Evolutionary conservation across 2,329 filamentous ascomycete species (phyloP).

Genomic region (Neofusicoccum umdonicola): DNA sequence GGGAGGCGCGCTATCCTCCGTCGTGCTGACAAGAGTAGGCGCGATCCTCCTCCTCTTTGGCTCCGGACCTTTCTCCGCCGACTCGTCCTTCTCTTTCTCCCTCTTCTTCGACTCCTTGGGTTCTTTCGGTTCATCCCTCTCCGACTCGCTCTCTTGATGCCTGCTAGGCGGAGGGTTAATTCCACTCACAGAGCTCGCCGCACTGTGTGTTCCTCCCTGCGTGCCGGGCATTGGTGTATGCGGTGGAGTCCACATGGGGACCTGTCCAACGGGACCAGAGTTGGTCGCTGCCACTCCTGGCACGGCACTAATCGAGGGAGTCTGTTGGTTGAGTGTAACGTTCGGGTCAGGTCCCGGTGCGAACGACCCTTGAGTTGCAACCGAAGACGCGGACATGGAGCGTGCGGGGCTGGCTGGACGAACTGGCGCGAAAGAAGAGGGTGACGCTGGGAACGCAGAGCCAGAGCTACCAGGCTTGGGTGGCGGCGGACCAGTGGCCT

Average conservation of each 20-base stretch:
- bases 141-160: constrained; percentile 31
- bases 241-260: constrained; percentile 85
- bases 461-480: constrained; percentile 40
- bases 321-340: constrained; percentile 69
- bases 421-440: constrained; percentile 52
- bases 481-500: neutral
- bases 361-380: constrained; percentile 63
- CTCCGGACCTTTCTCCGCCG: constrained; percentile 27
- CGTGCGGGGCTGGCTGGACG: constrained; percentile 74
- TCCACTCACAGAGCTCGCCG: constrained; percentile 52
- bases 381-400: constrained; percentile 81
- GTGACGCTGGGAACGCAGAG: constrained; percentile 58
- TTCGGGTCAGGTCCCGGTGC: constrained; percentile 35
- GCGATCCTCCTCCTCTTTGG: constrained; percentile 16
- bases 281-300: constrained; percentile 74
- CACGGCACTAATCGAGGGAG: constrained; percentile 73
- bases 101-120: constrained; percentile 10
- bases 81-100: constrained; percentile 34
- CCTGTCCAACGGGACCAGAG: constrained; percentile 48
- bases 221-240: constrained; percentile 66
- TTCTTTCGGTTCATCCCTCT: constrained; percentile 24
- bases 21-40: constrained; percentile 12
- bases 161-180: constrained; percentile 41
- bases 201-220: constrained; percentile 39
- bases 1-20: neutral